These are phyloP conservation scores for Blastobotrys raffinosifermentans DNA, from an alignment of 1,139 yeast genomes.

Conservation along the genomic window DNA sequence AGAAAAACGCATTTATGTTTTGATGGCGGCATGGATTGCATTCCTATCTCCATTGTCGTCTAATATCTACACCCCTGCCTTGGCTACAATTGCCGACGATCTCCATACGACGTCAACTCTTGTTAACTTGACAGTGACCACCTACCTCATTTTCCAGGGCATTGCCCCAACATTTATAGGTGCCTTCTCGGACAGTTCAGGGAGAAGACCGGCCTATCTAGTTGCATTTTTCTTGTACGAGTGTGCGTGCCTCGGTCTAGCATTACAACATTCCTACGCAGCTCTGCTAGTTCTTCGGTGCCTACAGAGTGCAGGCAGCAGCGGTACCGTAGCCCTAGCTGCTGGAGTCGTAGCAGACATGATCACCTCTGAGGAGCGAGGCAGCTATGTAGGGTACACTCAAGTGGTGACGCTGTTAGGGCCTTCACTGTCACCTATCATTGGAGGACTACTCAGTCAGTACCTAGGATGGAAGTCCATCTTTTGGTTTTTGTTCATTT, in stretches of 20 bases:
- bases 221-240: constrained; percentile 47
- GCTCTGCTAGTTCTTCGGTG: constrained; percentile 50
- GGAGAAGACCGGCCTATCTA: constrained; percentile 57
- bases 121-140: constrained; percentile 58
- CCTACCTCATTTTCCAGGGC: constrained; percentile 62
- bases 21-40: background rate
- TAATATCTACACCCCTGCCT: constrained; percentile 57
- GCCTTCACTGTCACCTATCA: constrained; percentile 64
- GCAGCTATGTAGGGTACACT: constrained; percentile 51
- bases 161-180: constrained; percentile 55
- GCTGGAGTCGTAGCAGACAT: constrained; percentile 64
- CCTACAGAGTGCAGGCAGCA: constrained; percentile 59
- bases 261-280: constrained; percentile 45
- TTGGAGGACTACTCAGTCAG: constrained; percentile 58
- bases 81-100: constrained; percentile 44
- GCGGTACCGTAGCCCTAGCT: constrained; percentile 59
- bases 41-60: constrained; percentile 8
- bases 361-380: constrained; percentile 53
- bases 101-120: constrained; percentile 46
- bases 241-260: constrained; percentile 52
- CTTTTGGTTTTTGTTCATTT: constrained; percentile 62
- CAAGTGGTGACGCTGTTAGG: constrained; percentile 58
- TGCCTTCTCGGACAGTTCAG: constrained; percentile 53
- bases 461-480: constrained; percentile 68
- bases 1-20: constrained; percentile 1